Conservation (phyloP, 2,329 filamentous ascomycete species). For the Aureobasidium sp. region DNA sequence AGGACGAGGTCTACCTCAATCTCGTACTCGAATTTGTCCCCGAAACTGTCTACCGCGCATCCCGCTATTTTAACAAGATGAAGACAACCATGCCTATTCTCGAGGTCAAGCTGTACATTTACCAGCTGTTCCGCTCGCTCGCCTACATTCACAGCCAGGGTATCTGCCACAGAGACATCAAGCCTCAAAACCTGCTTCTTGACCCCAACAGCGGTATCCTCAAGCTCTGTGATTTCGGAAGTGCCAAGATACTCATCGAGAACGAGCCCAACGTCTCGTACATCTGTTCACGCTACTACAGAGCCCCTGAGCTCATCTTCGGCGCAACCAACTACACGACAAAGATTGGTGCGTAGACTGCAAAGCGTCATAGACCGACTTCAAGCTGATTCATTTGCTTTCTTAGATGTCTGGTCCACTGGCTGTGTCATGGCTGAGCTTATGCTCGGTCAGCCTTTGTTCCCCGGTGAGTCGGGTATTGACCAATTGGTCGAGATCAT, state of each 20-base stretch:
- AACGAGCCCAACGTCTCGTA: conserved; percentile 99
- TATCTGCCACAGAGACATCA: conserved; percentile 98
- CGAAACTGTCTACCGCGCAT: conserved; percentile 96
- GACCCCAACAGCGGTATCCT: conserved; percentile 86
- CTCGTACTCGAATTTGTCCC: conserved; percentile 96
- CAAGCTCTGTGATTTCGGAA: conserved; percentile 98
- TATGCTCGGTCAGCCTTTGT: conserved; percentile 96
- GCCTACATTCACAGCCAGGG: conserved; percentile 99
- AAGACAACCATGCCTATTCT: conserved; percentile 99
- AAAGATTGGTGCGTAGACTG: conserved; percentile 75
- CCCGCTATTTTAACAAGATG: conserved; percentile 99
- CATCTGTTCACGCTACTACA: conserved; percentile 98
- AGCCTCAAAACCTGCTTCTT: conserved; percentile 92
- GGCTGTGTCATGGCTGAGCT: conserved; percentile 99
- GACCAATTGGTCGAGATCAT: conserved; percentile 99
- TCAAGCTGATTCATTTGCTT: background rate
- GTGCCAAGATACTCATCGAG: conserved; percentile 95
- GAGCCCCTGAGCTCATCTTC: conserved; percentile 95
- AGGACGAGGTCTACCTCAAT: conserved; percentile 98
- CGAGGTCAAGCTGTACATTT: conserved; percentile 98
- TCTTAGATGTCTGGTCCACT: conserved; percentile 92
- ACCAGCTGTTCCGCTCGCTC: conserved; percentile 95
- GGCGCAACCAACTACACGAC: conserved; percentile 99
- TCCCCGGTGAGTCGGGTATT: conserved; percentile 96
- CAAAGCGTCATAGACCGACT: background rate